A percentile compares a stretch with the other conserved stretches of the same genome.
These are phyloP conservation scores for Corallochytrium limacisporum DNA, from an alignment of 78 protist species.

Conservation along the genomic window DNA sequence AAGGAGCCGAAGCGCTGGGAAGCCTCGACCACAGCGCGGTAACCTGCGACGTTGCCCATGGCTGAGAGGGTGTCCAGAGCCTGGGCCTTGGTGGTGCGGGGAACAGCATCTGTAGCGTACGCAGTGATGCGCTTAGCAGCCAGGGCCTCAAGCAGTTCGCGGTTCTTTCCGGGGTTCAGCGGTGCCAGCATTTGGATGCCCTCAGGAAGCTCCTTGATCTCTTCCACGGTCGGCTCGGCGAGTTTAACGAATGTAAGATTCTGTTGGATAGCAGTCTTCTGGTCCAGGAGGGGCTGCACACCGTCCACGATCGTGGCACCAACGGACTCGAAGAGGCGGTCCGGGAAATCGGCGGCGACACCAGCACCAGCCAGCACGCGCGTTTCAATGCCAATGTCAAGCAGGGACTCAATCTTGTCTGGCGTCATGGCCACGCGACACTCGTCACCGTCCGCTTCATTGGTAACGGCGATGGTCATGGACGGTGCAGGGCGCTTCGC, in stretches of 20 bases:
- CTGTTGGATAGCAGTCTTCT: conserved; percentile 6
- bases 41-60: conserved; percentile 91
- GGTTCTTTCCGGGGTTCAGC: background rate
- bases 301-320: conserved; percentile 14
- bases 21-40: conserved; percentile 89
- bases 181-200: too few species aligned
- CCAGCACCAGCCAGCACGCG: conserved; percentile 28
- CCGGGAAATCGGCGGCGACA: conserved; percentile 5
- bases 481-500: conserved; percentile 19
- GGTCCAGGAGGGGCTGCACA: conserved; percentile 23
- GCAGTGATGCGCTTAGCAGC: conserved; percentile 32
- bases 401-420: background rate
- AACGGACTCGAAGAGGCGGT: background rate
- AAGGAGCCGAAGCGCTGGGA: conserved; percentile 53
- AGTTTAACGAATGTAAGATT: conserved; percentile 40
- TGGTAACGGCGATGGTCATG: conserved; percentile 29
- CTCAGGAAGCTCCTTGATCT: background rate
- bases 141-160: background rate
- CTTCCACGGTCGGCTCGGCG: conserved; percentile 32
- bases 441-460: conserved; percentile 3
- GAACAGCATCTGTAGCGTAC: conserved; percentile 82
- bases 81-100: conserved; percentile 80
- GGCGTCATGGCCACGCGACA: conserved; percentile 27
- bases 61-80: conserved; percentile 82
- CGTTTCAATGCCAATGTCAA: conserved; percentile 16